Evolutionary conservation across 441 rosid species (phyloP).

Genomic region (Erysimum pusillum): DNA sequence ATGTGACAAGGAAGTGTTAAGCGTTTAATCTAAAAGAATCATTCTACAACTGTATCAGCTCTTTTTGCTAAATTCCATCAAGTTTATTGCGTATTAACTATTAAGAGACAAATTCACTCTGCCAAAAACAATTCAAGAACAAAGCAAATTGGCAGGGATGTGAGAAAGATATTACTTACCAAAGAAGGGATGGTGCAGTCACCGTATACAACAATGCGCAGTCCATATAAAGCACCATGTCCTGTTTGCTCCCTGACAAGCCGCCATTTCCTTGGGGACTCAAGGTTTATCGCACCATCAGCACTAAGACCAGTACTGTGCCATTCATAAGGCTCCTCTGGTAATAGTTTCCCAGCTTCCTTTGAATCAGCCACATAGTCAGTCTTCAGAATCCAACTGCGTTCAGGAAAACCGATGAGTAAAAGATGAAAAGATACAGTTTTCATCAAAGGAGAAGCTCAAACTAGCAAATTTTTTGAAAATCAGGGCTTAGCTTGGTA

Average conservation of each 20-base stretch:
- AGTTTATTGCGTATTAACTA: neutral
- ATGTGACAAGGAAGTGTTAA: neutral
- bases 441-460: conserved; percentile 19
- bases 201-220: conserved; percentile 84
- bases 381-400: conserved; percentile 88
- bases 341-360: conserved; percentile 75
- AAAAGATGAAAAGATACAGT: neutral
- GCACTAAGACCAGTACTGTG: conserved; percentile 73
- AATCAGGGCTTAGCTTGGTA: conserved; percentile 29
- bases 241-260: conserved; percentile 82
- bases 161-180: conserved; percentile 59
- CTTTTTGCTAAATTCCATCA: neutral
- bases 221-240: conserved; percentile 89
- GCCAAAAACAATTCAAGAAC: neutral
- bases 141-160: neutral
- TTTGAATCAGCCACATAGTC: conserved; percentile 79
- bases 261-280: conserved; percentile 95
- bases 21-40: neutral
- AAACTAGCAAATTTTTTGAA: conserved; percentile 1
- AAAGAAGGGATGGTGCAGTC: conserved; percentile 88
- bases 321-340: conserved; percentile 90
- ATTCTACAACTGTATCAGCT: conserved; percentile 5
- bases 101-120: neutral
- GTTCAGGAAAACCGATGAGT: conserved; percentile 32
- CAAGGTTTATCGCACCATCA: conserved; percentile 84